phyloP scores from a whole-genome alignment of 1,139 yeast species.

The Debaryomyces sp. region DNA sequence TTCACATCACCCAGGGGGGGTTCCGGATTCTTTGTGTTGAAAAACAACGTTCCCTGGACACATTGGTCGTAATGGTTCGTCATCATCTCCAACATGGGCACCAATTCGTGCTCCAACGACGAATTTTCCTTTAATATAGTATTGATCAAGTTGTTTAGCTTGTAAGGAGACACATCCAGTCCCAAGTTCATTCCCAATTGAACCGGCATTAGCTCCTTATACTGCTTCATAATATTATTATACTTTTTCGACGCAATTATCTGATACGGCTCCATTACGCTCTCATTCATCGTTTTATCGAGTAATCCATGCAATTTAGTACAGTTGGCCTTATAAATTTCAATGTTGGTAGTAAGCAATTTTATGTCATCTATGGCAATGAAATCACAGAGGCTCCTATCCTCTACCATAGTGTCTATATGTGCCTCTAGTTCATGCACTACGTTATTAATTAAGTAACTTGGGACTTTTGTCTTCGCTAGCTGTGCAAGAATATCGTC shows the following conservation, averaged over 20 bases:
- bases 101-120: constrained; percentile 69
- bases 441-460: constrained; percentile 21
- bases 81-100: constrained; percentile 65
- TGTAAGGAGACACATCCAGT: constrained; percentile 14
- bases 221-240: constrained; percentile 21
- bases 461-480: constrained; percentile 31
- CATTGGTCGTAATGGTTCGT: constrained; percentile 87
- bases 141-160: constrained; percentile 19
- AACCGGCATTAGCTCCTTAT: constrained; percentile 25
- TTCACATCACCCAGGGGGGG: constrained; percentile 17
- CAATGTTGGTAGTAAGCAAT: constrained; percentile 28
- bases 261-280: constrained; percentile 19
- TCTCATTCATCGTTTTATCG: constrained; percentile 18
- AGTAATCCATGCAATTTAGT: constrained; percentile 25
- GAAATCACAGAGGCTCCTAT: constrained; percentile 29
- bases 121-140: constrained; percentile 43
- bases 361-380: constrained; percentile 39
- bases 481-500: constrained; percentile 29
- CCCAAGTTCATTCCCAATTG: constrained; percentile 17
- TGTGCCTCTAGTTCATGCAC: constrained; percentile 6
- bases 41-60: constrained; percentile 34
- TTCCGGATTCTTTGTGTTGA: constrained; percentile 10
- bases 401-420: background rate
- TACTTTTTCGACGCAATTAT: constrained; percentile 17
- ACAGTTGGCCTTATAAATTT: constrained; percentile 31